phyloP scores from a whole-genome alignment of 371 early-diverging fungal genomes.

The Syncephalis plumigaleata region DNA sequence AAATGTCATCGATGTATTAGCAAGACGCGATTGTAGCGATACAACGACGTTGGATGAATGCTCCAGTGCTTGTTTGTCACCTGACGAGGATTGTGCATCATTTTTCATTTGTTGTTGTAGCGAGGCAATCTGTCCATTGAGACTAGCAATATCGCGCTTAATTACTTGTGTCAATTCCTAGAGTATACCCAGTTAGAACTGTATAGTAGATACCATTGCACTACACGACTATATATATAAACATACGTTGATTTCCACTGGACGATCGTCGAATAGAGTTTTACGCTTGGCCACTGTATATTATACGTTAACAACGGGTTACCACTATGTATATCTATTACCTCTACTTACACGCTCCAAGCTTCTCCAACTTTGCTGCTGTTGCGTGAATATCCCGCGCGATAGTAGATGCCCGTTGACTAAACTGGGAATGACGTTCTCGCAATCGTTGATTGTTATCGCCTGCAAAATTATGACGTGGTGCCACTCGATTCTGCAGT shows the following conservation, averaged over 20 bases:
- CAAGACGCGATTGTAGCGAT: conserved; percentile 76
- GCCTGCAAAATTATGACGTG: too few relatives aligned
- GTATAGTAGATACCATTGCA: neutral
- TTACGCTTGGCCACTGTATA: conserved; percentile 49
- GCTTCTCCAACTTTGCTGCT: conserved; percentile 43
- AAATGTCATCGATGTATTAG: conserved; percentile 73
- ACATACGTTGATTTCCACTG: conserved; percentile 49
- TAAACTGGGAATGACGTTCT: conserved; percentile 20
- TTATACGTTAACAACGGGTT: conserved; percentile 2
- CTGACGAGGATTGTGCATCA: conserved; percentile 14
- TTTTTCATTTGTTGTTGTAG: conserved; percentile 42
- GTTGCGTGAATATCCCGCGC: conserved; percentile 39
- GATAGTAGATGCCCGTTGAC: conserved; percentile 39
- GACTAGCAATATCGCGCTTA: conserved; percentile 86
- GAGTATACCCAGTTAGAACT: too few relatives aligned
- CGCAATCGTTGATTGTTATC: too few relatives aligned
- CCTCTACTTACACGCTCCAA: conserved; percentile 34
- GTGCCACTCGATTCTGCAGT: too few relatives aligned
- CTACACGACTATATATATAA: neutral
- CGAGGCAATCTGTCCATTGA: conserved; percentile 77
- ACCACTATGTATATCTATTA: neutral
- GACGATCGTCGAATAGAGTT: conserved; percentile 54
- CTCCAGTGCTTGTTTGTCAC: conserved; percentile 61
- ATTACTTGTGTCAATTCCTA: conserved; percentile 83
- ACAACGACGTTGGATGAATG: conserved; percentile 88